Base-by-base conservation (phyloP, 1,139 yeast species). In the Pichiaceae sp. region DNA sequence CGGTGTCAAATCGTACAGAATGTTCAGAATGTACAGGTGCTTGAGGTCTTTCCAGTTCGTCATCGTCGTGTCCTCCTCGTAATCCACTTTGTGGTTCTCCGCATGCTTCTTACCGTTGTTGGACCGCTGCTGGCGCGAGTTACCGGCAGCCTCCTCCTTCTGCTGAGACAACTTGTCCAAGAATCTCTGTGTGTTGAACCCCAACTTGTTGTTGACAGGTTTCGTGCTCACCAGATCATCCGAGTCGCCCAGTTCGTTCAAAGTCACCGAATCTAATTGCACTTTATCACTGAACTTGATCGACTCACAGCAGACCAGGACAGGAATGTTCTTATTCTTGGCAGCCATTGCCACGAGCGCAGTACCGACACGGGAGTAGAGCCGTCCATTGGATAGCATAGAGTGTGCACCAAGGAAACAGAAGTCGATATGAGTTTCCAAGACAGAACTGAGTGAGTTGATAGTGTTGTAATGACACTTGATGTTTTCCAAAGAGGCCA, bases 361-460 rank as follows among this genome's bases (percentile, higher is more conserved):
- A 14, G 96, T 82, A 15, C 99, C 99, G 15, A 87, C 96, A 44
- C 99, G 72, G 2, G 96, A 83, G 56, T 85, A 87, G 41, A 93
- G 69, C 56, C 89, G 76, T 1, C 98, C 98, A 55, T 93, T 93
- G 12, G 96, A 86, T 41, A 91, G 69, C 85, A 93, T 89, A 27
- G 97, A 94, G 56, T 91, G 97, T 0, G 98, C 98, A 9, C 98
- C 98, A 31, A 93, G 66, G 57, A 93, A 82, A 4, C 91, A 95
- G 46, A 84, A 82, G 49, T 91, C 93, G 20, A 91, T 93, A 47
- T 83, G 86, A 0, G 56, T 44, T 37, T 50, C 47, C 46, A 89
- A 70, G 9, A 87, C 80, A 11, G 93, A 76, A 4, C 91, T 75
- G 35, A 93, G 67, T 8, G 95, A 82, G 38, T 80, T 81, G 43